Conservation (phyloP, 2,329 filamentous ascomycete species). For the Monilinia polystroma region DNA sequence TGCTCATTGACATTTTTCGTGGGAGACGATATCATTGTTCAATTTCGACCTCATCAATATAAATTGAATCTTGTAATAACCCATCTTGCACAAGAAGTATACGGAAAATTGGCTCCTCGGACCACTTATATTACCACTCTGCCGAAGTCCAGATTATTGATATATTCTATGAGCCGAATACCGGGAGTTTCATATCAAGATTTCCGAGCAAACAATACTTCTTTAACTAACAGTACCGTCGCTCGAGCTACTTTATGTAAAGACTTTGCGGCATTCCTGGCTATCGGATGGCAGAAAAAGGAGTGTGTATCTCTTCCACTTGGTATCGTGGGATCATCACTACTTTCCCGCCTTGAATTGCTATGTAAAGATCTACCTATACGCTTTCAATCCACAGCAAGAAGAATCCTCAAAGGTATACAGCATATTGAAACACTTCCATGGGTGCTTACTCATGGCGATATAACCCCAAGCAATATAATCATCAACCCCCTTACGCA, state of each 20-base stretch:
- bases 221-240: constrained; percentile 11
- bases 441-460: constrained; percentile 60
- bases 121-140: constrained; percentile 44
- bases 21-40: constrained; percentile 44
- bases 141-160: constrained; percentile 33
- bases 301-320: constrained; percentile 25
- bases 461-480: constrained; percentile 58
- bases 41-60: constrained; percentile 50
- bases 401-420: constrained; percentile 36
- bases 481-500: constrained; percentile 49
- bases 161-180: constrained; percentile 47
- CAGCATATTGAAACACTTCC: constrained; percentile 47
- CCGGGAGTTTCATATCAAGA: constrained; percentile 43
- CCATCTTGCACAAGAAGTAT: constrained; percentile 43
- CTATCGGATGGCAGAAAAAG: constrained; percentile 41
- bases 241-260: constrained; percentile 42
- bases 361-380: constrained; percentile 43
- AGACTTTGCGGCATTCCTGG: constrained; percentile 47
- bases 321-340: constrained; percentile 45
- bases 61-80: constrained; percentile 45
- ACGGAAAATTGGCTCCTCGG: constrained; percentile 46
- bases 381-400: constrained; percentile 36
- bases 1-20: constrained; percentile 52
- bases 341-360: constrained; percentile 44
- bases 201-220: constrained; percentile 34